Percentiles rank a stretch among this genome's conserved stretches.
These are phyloP conservation scores for Naematelia encephala DNA, from an alignment of 768 basidiomycete species.

Conservation along the genomic window DNA sequence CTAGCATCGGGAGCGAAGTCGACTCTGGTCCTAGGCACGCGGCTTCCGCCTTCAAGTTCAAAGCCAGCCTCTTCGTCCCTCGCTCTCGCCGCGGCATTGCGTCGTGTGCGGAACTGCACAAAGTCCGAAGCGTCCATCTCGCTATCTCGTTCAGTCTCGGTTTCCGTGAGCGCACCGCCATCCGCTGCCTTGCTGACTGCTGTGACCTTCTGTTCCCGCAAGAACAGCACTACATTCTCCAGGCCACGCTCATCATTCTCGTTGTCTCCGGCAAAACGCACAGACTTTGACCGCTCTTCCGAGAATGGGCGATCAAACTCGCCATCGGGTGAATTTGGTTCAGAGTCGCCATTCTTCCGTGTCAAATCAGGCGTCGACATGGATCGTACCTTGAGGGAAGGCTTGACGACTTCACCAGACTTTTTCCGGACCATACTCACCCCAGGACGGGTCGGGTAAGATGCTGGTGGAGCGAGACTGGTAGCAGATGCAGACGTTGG, in stretches of 20 bases:
- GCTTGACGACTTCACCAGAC: conserved; percentile 87
- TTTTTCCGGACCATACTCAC: conserved; percentile 73
- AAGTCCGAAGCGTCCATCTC: conserved; percentile 45
- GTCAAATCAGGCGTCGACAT: conserved; percentile 56
- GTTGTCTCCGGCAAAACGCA: conserved; percentile 64
- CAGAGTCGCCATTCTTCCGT: conserved; percentile 56
- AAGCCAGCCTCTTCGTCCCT: conserved; percentile 39
- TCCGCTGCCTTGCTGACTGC: conserved; percentile 69
- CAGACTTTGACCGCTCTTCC: conserved; percentile 63
- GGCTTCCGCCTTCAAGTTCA: conserved; percentile 37
- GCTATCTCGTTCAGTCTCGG: conserved; percentile 56
- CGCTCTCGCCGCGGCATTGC: conserved; percentile 40
- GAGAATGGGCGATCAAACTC: conserved; percentile 24
- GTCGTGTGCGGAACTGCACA: conserved; percentile 45
- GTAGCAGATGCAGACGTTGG: conserved; percentile 22
- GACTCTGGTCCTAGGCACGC: conserved; percentile 39
- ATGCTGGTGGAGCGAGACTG: conserved; percentile 5
- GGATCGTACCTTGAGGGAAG: conserved; percentile 76
- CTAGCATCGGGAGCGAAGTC: conserved; percentile 45
- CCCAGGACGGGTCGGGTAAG: conserved; percentile 20
- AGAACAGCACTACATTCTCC: conserved; percentile 89
- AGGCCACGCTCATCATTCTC: conserved; percentile 63
- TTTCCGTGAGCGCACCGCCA: conserved; percentile 53
- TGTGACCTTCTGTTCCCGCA: conserved; percentile 88
- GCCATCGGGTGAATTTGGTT: conserved; percentile 66